Evolutionary conservation across 345 rosid genomes (phyloP).

Genomic region (Brassica carinata): DNA sequence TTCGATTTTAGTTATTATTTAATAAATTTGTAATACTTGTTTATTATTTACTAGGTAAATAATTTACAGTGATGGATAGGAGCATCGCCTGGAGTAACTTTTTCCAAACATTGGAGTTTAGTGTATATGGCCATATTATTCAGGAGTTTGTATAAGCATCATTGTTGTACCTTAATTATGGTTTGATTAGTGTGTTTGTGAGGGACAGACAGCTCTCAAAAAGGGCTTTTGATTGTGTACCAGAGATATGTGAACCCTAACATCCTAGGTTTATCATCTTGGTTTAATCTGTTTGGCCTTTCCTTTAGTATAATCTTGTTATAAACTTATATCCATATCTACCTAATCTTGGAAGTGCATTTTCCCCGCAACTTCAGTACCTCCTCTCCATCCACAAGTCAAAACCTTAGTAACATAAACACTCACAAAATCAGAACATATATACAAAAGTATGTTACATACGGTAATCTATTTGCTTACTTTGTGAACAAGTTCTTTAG

Average conservation of each 20-base stretch:
- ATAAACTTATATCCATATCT: conserved; percentile 45
- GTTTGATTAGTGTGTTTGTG: neutral
- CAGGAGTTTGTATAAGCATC: neutral
- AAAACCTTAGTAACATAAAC: conserved; percentile 55
- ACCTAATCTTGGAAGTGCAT: conserved; percentile 75
- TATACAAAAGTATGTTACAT: neutral
- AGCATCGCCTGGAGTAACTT: neutral
- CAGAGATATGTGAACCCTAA: conserved; percentile 75
- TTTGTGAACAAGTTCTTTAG: conserved; percentile 82
- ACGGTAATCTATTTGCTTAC: conserved; percentile 34
- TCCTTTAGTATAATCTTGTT: conserved; percentile 78
- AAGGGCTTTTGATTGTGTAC: neutral
- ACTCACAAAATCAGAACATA: conserved; percentile 8
- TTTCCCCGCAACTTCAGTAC: conserved; percentile 82
- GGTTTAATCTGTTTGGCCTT: conserved; percentile 72
- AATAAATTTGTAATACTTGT: neutral
- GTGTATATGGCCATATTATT: neutral
- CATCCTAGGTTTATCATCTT: conserved; percentile 54
- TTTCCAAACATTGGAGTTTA: neutral
- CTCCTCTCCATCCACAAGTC: conserved; percentile 77
- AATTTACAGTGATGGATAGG: neutral
- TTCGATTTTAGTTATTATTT: neutral
- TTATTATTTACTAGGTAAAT: neutral
- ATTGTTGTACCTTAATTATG: neutral
- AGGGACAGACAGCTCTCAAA: neutral